Evolutionary conservation across 768 basidiomycete species (phyloP).

Genomic region (Boletellus ananas): DNA sequence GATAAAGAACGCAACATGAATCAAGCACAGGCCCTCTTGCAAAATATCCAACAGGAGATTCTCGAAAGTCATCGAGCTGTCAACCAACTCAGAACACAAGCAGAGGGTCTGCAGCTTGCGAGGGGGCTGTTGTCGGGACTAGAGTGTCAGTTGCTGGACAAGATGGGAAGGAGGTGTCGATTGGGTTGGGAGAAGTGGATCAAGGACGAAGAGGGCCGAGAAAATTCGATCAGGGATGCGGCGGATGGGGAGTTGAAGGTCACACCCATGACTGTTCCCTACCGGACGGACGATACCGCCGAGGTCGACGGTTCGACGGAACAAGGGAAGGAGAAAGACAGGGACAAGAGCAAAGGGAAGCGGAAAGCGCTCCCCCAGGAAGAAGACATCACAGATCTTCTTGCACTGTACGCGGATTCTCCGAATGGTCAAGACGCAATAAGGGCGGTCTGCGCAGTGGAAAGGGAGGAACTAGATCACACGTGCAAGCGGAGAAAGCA

Average conservation of each 20-base stretch:
- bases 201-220: conserved; percentile 77
- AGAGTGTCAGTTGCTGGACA: conserved; percentile 61
- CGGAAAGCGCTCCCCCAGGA: conserved; percentile 44
- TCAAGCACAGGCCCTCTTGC: conserved; percentile 83
- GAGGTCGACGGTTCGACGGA: conserved; percentile 38
- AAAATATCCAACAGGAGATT: conserved; percentile 87
- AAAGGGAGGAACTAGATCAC: conserved; percentile 63
- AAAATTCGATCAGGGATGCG: conserved; percentile 61
- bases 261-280: conserved; percentile 43
- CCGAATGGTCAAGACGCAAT: conserved; percentile 56
- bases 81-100: conserved; percentile 61
- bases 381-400: conserved; percentile 65
- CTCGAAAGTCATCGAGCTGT: conserved; percentile 79
- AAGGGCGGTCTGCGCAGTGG: conserved; percentile 50
- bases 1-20: conserved; percentile 89
- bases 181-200: conserved; percentile 94
- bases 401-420: conserved; percentile 52
- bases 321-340: conserved; percentile 37
- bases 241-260: conserved; percentile 54
- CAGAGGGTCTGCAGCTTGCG: conserved; percentile 60
- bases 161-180: conserved; percentile 80
- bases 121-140: conserved; percentile 57
- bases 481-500: conserved; percentile 65
- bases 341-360: conserved; percentile 52
- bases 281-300: conserved; percentile 45